Conservation (phyloP, 495 filamentous ascomycete species). For the Penicillium flavigenum region DNA sequence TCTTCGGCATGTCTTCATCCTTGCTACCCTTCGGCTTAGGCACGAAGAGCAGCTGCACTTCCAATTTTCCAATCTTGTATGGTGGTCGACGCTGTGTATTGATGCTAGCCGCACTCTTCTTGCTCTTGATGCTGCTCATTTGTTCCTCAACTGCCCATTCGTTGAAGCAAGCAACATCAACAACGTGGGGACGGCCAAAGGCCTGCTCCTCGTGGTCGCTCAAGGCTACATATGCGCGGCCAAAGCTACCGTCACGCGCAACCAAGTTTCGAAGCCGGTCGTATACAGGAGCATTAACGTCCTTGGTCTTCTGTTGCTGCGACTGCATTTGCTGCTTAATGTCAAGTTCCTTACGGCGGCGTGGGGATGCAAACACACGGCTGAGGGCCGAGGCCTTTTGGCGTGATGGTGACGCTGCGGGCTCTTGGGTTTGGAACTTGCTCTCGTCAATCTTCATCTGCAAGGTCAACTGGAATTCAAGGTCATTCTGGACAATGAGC, state of each 20-base stretch:
- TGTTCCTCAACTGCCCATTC: conserved; percentile 94
- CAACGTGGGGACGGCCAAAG: conserved; percentile 81
- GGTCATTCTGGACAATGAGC: conserved; percentile 90
- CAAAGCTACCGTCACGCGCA: conserved; percentile 89
- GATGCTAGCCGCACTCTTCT: conserved; percentile 65
- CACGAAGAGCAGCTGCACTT: conserved; percentile 89
- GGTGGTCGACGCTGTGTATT: conserved; percentile 69
- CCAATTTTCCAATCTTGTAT: conserved; percentile 91
- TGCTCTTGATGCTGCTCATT: conserved; percentile 81
- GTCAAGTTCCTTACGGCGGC: conserved; percentile 92
- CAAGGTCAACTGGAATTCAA: conserved; percentile 95
- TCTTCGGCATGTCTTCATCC: conserved; percentile 97
- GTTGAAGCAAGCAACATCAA: conserved; percentile 91
- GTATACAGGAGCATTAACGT: conserved; percentile 67
- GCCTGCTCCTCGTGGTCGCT: conserved; percentile 86
- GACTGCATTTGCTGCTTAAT: conserved; percentile 74
- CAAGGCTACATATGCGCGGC: conserved; percentile 84
- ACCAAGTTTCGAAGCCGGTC: conserved; percentile 83
- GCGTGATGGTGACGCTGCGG: conserved; percentile 53
- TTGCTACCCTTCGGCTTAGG: conserved; percentile 85
- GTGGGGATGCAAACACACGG: conserved; percentile 88
- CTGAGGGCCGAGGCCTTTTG: conserved; percentile 86
- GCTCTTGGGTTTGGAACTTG: conserved; percentile 45
- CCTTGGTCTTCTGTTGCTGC: conserved; percentile 65
- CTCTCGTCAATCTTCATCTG: conserved; percentile 91